Conservation (phyloP, 768 basidiomycete species). For the Russula brevipes region DNA sequence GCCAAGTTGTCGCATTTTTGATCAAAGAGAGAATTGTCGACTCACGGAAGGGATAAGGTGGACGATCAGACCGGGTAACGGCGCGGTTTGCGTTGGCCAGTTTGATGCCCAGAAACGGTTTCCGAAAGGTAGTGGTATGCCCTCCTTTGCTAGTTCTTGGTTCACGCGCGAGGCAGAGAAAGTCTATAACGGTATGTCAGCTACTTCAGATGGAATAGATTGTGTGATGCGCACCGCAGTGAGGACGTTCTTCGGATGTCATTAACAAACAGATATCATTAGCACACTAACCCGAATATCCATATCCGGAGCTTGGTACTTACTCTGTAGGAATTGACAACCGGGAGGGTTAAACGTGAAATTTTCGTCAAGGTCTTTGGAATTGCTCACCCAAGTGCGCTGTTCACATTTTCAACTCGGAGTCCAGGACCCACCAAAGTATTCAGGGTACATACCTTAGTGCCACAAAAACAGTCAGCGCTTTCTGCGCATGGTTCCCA, state of each 20-base stretch:
- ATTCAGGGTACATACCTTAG: constrained; percentile 39
- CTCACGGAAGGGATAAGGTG: constrained; percentile 50
- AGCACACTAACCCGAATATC: too few relatives aligned
- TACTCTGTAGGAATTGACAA: neutral
- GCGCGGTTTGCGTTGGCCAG: constrained; percentile 55
- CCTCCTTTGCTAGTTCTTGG: constrained; percentile 60
- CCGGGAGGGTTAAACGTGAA: neutral
- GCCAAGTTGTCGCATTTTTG: neutral
- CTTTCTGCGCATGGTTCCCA: constrained; percentile 46
- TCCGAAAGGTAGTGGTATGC: constrained; percentile 56
- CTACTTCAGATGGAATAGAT: neutral
- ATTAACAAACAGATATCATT: neutral
- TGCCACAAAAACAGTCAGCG: constrained; percentile 51
- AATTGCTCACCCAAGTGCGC: constrained; percentile 34
- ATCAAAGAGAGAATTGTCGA: neutral
- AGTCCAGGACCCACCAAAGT: too few relatives aligned
- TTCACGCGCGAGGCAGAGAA: constrained; percentile 49
- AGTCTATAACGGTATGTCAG: constrained; percentile 33
- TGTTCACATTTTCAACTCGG: constrained; percentile 14
- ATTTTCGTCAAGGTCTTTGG: neutral
- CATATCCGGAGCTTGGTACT: neutral
- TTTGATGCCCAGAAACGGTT: constrained; percentile 59
- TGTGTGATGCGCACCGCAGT: neutral
- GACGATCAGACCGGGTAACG: constrained; percentile 52
- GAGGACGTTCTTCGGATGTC: constrained; percentile 13